Base-by-base conservation (phyloP, 2,329 filamentous ascomycete genomes). In the Calonectria henricotiae region DNA sequence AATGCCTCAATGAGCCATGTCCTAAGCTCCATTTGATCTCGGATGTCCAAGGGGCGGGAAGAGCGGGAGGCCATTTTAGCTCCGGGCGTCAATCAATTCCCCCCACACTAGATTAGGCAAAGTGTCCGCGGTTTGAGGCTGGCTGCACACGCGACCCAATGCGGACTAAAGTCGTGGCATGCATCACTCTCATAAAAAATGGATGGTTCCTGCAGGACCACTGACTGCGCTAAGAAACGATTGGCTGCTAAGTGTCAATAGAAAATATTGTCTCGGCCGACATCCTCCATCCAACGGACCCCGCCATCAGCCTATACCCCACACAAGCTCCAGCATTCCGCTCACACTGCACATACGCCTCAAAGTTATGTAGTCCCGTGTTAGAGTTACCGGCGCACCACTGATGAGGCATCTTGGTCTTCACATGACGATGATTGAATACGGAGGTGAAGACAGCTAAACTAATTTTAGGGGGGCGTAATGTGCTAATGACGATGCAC, bases 141-240 rank as follows among this genome's bases (percentile, higher is more conserved):
- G 49, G 49, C 49, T 55, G 49, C 49, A 32, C 49, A 55, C 49
- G 49, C 49, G 32, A 55, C n/a, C 49, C 49, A 55, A 37, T 37
- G 49, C 49, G 20, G 30, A 32, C 49, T 54, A 37, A 55, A 37
- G 1, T 20, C 32, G 27, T 35, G 49, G 8, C 17, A 54, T 23
- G 49, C 32, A 17, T 32, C 15, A 6, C 30, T 37, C 32, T 37
- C 30, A 55, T 55, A 30, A 55, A 30, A 55, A 55, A 12, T 37
- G 49, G 30, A 25, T 55, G 49, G 49, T 55, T 23, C 49, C 49
- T 37, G 49, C 49, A 55, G 49, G 9, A 32, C n/a, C 7, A 25
- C 13, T 55, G n/a, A 15, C 11, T 11, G 12, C 32, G 4, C 7
- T 35, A 7, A 6, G 35, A 20, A 55, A 37, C 20, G 49, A 55